Evolutionary conservation across 2,329 filamentous ascomycete genomes (phyloP).

Genomic region (Immersiporthe knoxdaviesiana): DNA sequence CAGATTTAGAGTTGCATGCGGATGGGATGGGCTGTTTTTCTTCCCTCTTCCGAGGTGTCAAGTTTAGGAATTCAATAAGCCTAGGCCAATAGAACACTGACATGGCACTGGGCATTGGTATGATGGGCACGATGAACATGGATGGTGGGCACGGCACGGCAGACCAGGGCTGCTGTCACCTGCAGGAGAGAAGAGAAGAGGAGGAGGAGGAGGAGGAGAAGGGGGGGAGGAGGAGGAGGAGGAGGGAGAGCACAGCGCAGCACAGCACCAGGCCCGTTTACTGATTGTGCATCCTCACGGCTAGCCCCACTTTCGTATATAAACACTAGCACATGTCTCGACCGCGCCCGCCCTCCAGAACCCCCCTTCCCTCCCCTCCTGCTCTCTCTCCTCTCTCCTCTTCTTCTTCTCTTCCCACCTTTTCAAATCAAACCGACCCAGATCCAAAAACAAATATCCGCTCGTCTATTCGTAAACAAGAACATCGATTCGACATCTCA

Average conservation of each 20-base stretch:
- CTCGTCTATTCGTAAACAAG: constrained; percentile 33
- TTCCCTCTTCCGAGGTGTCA: background rate
- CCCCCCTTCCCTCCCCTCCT: constrained; percentile 46
- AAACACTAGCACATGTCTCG: constrained; percentile 60
- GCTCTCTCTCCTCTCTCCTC: constrained; percentile 31
- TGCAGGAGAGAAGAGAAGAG: background rate
- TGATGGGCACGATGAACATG: background rate
- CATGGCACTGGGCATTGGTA: background rate
- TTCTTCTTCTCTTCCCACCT: background rate
- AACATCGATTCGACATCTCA: constrained; percentile 25
- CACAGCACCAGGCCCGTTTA: constrained; percentile 36
- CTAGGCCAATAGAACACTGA: background rate
- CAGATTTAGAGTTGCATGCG: background rate
- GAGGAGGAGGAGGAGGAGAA: too few species aligned
- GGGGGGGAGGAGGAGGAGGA: too few species aligned
- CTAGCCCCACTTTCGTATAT: constrained; percentile 59
- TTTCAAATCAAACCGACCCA: background rate
- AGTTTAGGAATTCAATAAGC: background rate
- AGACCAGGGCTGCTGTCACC: background rate
- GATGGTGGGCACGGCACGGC: background rate
- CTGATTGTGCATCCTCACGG: constrained; percentile 56
- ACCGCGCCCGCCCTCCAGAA: constrained; percentile 52
- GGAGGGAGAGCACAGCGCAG: constrained; percentile 3
- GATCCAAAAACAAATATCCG: constrained; percentile 33
- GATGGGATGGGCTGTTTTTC: background rate